Conservation (phyloP, 345 rosid genomes). For the Psidium guajava region DNA sequence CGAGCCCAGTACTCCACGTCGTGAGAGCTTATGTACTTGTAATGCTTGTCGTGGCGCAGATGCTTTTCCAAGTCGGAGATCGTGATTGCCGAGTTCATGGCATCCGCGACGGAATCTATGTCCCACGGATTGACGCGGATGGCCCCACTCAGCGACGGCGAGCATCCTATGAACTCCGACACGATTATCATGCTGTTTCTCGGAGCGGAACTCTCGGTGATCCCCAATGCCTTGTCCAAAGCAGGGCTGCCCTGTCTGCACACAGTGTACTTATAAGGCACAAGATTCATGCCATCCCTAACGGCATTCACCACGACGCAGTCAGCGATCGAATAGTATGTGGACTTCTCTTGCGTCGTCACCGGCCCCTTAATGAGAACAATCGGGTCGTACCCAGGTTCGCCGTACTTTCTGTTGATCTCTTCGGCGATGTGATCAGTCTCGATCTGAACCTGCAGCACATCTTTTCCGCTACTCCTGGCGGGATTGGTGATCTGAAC, state of each 20-base stretch:
- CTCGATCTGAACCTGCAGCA: conserved; percentile 47
- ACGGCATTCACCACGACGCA: conserved; percentile 74
- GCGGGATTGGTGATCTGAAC: conserved; percentile 80
- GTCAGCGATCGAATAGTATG: conserved; percentile 58
- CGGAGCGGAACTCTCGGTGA: conserved; percentile 9
- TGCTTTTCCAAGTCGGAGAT: conserved; percentile 43
- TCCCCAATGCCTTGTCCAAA: conserved; percentile 42
- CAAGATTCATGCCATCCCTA: conserved; percentile 89
- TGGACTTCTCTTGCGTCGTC: conserved; percentile 51
- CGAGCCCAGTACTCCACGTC: conserved; percentile 72
- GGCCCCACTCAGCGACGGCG: conserved; percentile 86
- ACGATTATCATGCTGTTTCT: conserved; percentile 62
- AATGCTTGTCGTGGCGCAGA: conserved; percentile 75
- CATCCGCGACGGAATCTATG: conserved; percentile 45
- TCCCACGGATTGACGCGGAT: conserved; percentile 85
- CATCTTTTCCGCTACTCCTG: conserved; percentile 66
- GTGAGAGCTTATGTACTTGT: conserved; percentile 72
- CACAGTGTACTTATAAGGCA: conserved; percentile 68
- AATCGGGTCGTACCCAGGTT: conserved; percentile 54
- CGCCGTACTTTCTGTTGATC: conserved; percentile 41
- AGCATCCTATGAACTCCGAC: conserved; percentile 85
- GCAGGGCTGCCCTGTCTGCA: conserved; percentile 62
- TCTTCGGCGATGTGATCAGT: conserved; percentile 22
- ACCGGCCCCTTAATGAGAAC: conserved; percentile 39
- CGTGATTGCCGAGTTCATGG: conserved; percentile 42